A percentile compares a stretch with the other conserved stretches of the same genome.
phyloP scores from a whole-genome alignment of 2,329 filamentous ascomycete species.

The Chrysoporthe puriensis region DNA sequence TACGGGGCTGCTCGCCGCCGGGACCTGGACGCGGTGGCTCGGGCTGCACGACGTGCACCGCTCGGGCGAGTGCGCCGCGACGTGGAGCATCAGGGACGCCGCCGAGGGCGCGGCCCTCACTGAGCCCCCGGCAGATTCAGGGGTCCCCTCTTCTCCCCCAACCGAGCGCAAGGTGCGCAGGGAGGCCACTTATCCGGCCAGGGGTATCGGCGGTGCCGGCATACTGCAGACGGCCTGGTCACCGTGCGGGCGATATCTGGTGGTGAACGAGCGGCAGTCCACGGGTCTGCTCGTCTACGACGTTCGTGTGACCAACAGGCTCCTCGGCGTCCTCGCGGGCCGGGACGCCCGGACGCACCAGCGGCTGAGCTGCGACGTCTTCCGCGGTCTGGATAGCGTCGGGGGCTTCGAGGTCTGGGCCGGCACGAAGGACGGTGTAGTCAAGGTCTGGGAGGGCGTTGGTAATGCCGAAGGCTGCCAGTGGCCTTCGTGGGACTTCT shows the following conservation, averaged over 20 bases:
- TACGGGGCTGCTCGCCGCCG: conserved; percentile 58
- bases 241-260: conserved; percentile 63
- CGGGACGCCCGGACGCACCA: conserved; percentile 58
- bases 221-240: conserved; percentile 66
- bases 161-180: neutral
- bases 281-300: conserved; percentile 64
- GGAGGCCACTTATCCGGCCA: neutral
- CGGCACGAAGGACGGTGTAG: conserved; percentile 56
- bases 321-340: conserved; percentile 58
- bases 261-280: conserved; percentile 64
- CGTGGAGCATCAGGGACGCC: conserved; percentile 63
- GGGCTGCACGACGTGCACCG: conserved; percentile 65
- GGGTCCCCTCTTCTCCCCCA: neutral
- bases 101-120: conserved; percentile 40
- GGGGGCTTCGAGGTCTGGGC: conserved; percentile 66
- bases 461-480: conserved; percentile 51
- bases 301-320: conserved; percentile 59
- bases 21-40: conserved; percentile 66
- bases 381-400: conserved; percentile 41
- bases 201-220: conserved; percentile 60
- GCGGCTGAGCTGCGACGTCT: conserved; percentile 59
- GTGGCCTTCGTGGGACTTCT: conserved; percentile 54
- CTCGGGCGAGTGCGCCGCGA: conserved; percentile 56
- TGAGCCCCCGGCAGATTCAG: neutral
- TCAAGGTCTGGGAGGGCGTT: conserved; percentile 63